These are phyloP conservation scores for Erysimum cheiranthoides DNA, from an alignment of 345 rosid genomes.

Conservation along the genomic window DNA sequence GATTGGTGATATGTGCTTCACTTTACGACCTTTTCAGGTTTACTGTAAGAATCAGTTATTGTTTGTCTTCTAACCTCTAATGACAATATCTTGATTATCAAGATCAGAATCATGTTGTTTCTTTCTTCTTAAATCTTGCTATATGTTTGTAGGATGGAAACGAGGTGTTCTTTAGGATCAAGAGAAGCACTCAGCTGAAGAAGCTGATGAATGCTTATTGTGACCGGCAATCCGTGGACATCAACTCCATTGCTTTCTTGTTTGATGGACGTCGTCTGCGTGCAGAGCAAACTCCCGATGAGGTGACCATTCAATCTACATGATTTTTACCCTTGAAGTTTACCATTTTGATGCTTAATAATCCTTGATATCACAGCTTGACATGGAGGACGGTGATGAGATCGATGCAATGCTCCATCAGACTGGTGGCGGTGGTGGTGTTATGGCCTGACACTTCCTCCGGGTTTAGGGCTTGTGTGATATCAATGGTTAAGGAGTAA, in stretches of 20 bases:
- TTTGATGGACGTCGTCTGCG: slow-evolving; percentile 91
- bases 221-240: slow-evolving; percentile 78
- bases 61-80: neutral
- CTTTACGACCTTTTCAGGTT: neutral
- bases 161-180: slow-evolving; percentile 87
- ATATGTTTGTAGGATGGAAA: slow-evolving; percentile 69
- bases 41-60: neutral
- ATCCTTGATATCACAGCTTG: slow-evolving; percentile 51
- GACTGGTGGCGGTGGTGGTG: slow-evolving; percentile 49
- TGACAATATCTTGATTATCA: slow-evolving; percentile 15
- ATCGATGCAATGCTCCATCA: slow-evolving; percentile 91
- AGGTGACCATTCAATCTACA: slow-evolving; percentile 50
- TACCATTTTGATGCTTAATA: neutral
- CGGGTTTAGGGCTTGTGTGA: slow-evolving; percentile 34
- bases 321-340: neutral
- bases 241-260: slow-evolving; percentile 80
- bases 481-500: slow-evolving; percentile 32
- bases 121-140: neutral
- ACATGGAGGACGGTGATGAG: slow-evolving; percentile 93
- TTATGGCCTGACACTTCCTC: slow-evolving; percentile 4
- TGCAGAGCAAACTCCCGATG: slow-evolving; percentile 84
- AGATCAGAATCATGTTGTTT: slow-evolving; percentile 52
- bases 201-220: slow-evolving; percentile 93
- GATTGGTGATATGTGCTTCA: neutral
- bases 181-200: slow-evolving; percentile 84